These are phyloP conservation scores for Tolypocladium pustulatum DNA, from an alignment of 2,329 filamentous ascomycete species.

Conservation along the genomic window DNA sequence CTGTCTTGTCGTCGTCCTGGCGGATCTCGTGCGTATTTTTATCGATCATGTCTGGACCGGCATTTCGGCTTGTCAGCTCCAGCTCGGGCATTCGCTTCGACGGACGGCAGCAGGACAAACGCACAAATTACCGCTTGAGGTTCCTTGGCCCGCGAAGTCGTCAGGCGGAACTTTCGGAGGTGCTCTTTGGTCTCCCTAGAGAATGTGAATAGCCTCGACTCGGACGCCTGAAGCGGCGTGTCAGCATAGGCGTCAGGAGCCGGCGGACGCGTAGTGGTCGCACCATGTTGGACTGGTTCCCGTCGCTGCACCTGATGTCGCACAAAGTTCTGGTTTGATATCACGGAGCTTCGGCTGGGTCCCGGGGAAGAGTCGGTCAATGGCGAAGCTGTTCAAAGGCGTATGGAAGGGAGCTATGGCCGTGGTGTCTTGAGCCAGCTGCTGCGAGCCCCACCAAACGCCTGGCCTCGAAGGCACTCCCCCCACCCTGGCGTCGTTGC, in stretches of 20 bases:
- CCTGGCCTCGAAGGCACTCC: not conserved
- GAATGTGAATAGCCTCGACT: slow-evolving; percentile 86
- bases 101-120: slow-evolving; percentile 12
- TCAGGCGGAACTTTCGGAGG: slow-evolving; percentile 87
- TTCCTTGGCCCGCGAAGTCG: slow-evolving; percentile 75
- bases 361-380: not conserved
- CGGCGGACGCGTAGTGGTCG: not conserved
- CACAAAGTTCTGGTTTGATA: not conserved
- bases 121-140: slow-evolving; percentile 90
- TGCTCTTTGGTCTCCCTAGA: slow-evolving; percentile 81
- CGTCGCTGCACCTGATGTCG: not conserved
- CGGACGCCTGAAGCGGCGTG: slow-evolving; percentile 41
- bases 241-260: slow-evolving; percentile 4
- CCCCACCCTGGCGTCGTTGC: not conserved
- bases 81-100: not conserved
- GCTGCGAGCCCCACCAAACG: not conserved
- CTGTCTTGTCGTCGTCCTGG: slow-evolving; percentile 62
- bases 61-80: not conserved
- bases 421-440: not conserved
- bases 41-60: slow-evolving; percentile 72
- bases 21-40: slow-evolving; percentile 83
- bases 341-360: not conserved
- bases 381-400: not conserved
- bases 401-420: not conserved
- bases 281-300: not conserved